Evolutionary conservation across 2,329 filamentous ascomycete species (phyloP).

Genomic region (Elsinoe batatas): DNA sequence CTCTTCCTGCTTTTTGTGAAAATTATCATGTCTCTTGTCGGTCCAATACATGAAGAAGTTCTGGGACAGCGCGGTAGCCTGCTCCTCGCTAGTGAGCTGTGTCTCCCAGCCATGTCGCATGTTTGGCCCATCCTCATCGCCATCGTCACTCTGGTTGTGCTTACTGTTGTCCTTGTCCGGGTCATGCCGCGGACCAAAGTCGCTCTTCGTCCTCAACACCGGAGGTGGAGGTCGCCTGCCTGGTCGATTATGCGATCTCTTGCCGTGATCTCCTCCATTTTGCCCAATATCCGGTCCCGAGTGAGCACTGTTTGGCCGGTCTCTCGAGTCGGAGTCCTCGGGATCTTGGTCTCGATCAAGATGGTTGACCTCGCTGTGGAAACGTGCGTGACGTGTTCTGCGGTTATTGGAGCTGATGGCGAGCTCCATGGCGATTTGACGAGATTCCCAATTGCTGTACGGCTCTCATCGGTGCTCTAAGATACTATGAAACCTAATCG

Average conservation of each 20-base stretch:
- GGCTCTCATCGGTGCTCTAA: neutral
- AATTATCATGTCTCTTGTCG: constrained; percentile 93
- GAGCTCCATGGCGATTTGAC: neutral
- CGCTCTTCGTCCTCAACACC: constrained; percentile 43
- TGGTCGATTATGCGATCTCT: constrained; percentile 12
- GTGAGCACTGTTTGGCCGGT: constrained; percentile 5
- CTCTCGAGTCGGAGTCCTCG: neutral
- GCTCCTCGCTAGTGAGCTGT: constrained; percentile 83
- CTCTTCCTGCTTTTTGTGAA: constrained; percentile 56
- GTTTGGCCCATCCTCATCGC: constrained; percentile 27
- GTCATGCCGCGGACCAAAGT: constrained; percentile 36
- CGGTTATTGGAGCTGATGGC: neutral
- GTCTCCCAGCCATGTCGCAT: constrained; percentile 85
- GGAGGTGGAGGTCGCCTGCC: constrained; percentile 22
- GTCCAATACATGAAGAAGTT: constrained; percentile 99
- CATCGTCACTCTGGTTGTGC: constrained; percentile 25
- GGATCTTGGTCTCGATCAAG: neutral
- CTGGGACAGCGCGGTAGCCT: constrained; percentile 73
- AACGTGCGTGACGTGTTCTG: constrained; percentile 4
- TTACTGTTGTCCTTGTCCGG: constrained; percentile 16
- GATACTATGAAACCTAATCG: neutral
- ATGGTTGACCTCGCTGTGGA: constrained; percentile 2
- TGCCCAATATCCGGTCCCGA: neutral
- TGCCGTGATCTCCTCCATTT: neutral
- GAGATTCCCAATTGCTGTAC: neutral